Evolutionary conservation across 1,139 yeast genomes (phyloP), one percentile per base, ranked within the genome.

Genomic region (Geotrichum bryndzae): DNA sequence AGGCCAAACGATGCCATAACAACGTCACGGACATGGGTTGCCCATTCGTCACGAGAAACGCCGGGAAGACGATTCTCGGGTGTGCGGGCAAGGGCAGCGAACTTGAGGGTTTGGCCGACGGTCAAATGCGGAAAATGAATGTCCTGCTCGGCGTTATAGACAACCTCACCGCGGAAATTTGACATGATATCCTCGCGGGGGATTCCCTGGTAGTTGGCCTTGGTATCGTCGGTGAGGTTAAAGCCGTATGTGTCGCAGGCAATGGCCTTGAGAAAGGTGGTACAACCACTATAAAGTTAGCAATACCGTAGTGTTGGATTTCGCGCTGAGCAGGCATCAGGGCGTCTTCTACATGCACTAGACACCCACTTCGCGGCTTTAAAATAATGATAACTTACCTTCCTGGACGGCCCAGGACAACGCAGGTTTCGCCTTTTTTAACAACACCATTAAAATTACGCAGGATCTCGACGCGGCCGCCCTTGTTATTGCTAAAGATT

Each of bases 321-420:
- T 27, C 31, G 6, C 31, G 3, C 31, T 27, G 27, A 23, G 27
- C 22, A 27, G 18, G 18, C 18, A 27, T 7, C 35, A 23, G 18
- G 23, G 22, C 11, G 7, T 15, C 13, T 3, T 6, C 6, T 6
- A 27, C 31, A 27, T 27, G 31, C 31, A 27, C 31, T 27, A 6
- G 31, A 6, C 31, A 27, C 31, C 31, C 31, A 27, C 31, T 27
- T 27, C 31, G 31, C 18, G 18, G 18, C 18, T 27, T 27, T 27
- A 27, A 27, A 27, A 3, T 27, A 27, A 27, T 27, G 31, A 27
- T 13, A 72, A 56, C 62, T 15, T 57, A 60, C 62, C 56, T 52
- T 6, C 95, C 95, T 0, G 95, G 95, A 72, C 91, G 82, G 53
- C 94, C 95, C 53, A 88, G 75, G 0, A 88, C 95, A 58, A 88